Conservation (phyloP, 306 rosid genomes). For the Quercus glauca region DNA sequence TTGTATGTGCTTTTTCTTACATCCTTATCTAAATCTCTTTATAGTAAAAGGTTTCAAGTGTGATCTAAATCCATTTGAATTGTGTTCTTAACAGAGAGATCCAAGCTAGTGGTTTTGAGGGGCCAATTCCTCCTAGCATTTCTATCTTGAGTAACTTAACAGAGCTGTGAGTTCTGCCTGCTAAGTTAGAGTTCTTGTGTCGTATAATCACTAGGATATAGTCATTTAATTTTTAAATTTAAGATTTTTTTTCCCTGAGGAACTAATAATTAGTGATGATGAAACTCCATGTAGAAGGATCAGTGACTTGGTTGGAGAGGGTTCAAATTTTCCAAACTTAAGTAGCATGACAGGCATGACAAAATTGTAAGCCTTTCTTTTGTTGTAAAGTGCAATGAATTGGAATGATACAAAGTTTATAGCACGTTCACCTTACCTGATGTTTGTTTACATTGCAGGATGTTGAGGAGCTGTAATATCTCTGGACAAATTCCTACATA, state of each 20-base stretch:
- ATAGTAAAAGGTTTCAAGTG: background rate
- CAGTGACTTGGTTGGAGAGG: background rate
- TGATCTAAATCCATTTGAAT: too few species aligned
- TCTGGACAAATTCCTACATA: constrained; percentile 7
- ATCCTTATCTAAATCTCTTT: background rate
- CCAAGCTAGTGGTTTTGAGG: too few species aligned
- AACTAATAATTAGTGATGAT: background rate
- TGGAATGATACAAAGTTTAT: background rate
- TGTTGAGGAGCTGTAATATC: constrained; percentile 29
- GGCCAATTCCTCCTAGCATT: too few species aligned
- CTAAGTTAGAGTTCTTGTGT: too few species aligned
- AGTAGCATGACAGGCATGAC: background rate
- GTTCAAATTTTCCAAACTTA: constrained; percentile 15
- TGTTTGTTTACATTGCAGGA: constrained; percentile 4
- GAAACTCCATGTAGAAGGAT: too few species aligned
- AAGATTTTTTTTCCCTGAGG: background rate
- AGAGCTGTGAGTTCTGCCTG: too few species aligned
- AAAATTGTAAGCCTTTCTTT: constrained; percentile 11
- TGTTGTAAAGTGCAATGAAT: too few species aligned
- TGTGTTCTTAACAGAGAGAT: too few species aligned
- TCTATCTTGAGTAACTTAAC: too few species aligned
- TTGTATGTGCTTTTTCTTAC: constrained; percentile 8
- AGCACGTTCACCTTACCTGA: background rate
- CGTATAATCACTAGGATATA: too few species aligned
- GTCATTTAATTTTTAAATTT: too few species aligned